Conservation (phyloP, 148 eudicot genomes). For the Fagopyrum esculentum region DNA sequence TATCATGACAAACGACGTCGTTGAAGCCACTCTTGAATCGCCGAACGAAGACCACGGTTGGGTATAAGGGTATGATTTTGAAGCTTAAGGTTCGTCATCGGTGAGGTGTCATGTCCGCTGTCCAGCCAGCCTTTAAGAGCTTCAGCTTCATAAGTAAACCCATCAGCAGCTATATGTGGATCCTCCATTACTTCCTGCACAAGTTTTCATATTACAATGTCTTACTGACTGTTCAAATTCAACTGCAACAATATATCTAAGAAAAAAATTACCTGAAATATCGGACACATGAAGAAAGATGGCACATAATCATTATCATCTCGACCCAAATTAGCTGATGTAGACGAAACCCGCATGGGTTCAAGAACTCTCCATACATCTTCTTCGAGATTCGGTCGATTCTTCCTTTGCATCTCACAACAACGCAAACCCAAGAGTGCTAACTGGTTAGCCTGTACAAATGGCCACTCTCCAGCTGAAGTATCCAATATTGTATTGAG, state of each 20-base stretch:
- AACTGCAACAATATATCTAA: too few species aligned
- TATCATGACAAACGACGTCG: constrained; percentile 4
- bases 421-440: constrained; percentile 66
- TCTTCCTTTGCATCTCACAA: constrained; percentile 38
- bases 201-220: not conserved
- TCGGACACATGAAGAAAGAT: constrained; percentile 68
- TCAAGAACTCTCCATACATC: constrained; percentile 76
- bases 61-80: constrained; percentile 49
- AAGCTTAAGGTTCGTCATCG: constrained; percentile 63
- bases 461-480: constrained; percentile 97
- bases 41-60: constrained; percentile 81
- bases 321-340: constrained; percentile 24
- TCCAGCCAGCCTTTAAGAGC: constrained; percentile 86
- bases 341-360: constrained; percentile 48
- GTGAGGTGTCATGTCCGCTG: constrained; percentile 70
- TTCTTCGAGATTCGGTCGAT: constrained; percentile 58
- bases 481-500: constrained; percentile 53
- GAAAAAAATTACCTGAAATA: constrained; percentile 60
- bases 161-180: constrained; percentile 87
- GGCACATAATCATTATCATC: constrained; percentile 35
- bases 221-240: too few species aligned
- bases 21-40: constrained; percentile 81
- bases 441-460: constrained; percentile 80
- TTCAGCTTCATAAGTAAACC: constrained; percentile 84
- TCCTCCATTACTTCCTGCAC: constrained; percentile 85